These are phyloP conservation scores for Massariosphaeria phaeospora DNA, from an alignment of 495 filamentous ascomycete species.

Conservation along the genomic window DNA sequence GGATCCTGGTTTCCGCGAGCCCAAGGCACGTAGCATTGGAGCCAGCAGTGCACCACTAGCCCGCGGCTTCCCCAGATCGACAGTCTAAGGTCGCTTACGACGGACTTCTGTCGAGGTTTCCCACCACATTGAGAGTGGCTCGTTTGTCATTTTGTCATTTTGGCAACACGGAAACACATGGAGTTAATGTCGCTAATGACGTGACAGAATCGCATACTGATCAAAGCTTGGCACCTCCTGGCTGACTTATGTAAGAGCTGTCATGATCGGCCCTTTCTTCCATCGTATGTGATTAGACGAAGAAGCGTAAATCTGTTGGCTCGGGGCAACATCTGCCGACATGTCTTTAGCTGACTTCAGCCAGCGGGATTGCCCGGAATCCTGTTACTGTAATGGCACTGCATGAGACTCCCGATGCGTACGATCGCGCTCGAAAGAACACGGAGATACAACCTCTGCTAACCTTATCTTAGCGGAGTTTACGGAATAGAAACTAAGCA, in stretches of 20 bases:
- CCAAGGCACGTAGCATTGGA: slow-evolving; percentile 14
- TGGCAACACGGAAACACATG: neutral
- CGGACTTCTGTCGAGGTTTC: neutral
- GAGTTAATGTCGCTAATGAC: neutral
- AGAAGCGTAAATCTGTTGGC: neutral
- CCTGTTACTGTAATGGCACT: neutral
- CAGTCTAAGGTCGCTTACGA: neutral
- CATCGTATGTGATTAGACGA: neutral
- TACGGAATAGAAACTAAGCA: no score
- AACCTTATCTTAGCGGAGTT: no score
- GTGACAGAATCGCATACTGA: neutral
- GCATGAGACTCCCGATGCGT: neutral
- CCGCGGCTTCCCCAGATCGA: neutral
- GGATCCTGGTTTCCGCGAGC: slow-evolving; percentile 4
- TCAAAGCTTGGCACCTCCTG: slow-evolving; percentile 4
- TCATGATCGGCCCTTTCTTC: neutral
- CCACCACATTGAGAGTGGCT: neutral
- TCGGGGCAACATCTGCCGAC: neutral
- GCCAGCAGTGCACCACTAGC: slow-evolving; percentile 10
- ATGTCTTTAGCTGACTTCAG: neutral
- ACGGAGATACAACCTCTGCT: neutral
- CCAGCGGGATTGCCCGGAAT: no score
- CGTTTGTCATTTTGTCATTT: neutral
- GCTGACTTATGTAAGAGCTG: neutral
- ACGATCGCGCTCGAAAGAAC: neutral